Evolutionary conservation across 2,329 filamentous ascomycete genomes (phyloP), one percentile per base, ranked within the genome.

Genomic region (Mollisiaceae sp.): DNA sequence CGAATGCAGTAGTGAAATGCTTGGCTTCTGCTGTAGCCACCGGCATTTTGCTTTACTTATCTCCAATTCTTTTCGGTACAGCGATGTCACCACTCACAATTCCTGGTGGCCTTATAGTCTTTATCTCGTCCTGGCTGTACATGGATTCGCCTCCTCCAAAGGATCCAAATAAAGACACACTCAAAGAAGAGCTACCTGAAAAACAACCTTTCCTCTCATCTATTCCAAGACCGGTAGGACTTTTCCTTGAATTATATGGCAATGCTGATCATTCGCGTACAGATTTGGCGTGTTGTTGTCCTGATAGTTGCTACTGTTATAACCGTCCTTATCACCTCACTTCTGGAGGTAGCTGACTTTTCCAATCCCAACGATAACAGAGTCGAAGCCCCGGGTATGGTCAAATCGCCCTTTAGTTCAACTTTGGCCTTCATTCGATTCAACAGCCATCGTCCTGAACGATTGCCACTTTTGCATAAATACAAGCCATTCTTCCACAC

Each of bases 1-100:
- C 75, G 64, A 73, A 77, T 63, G 76, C 75, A 22, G 70, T 77
- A 50, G 72, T 77, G 67, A 76, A 77, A 60, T 77, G 75, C 65
- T 72, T 77, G 56, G 76, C 75, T 8, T 76, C 75, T 4, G 75
- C 75, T 18, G 64, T 76, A 8, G 74, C 75, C 1, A 77, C 75
- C 9, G 74, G 70, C 14, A 74, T 77, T 9, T 69, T 77, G 6
- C 68, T 77, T 24, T 76, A 76, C 59, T 59, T 77, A 18, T 76
- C 75, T 14, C 72, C 75, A 2, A 66, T 76, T 20, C 64, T 77
- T 1, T 76, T 77, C 63, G 71, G 71, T n/a, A 74, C 73, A n/a
- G 65, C 65, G 6, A 62, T 77, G 39, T 69, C 72, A 50, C 70
- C 73, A 24, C 63, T 77, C 11, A 73, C 75, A 4, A 41, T 76